phyloP scores from a whole-genome alignment of 441 rosid genomes.

The Arabidopsis hybrid region DNA sequence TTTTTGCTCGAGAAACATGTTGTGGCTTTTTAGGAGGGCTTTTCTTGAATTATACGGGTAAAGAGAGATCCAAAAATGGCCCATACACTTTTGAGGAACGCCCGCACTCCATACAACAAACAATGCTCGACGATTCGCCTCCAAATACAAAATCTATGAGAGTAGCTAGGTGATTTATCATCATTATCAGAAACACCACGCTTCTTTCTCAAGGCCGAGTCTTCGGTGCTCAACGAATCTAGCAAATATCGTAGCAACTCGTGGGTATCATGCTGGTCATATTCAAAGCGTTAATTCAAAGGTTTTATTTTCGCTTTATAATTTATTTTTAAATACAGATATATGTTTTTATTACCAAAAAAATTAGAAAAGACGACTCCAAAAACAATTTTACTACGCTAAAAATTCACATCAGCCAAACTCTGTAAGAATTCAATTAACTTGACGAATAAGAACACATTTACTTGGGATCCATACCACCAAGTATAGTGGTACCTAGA shows the following conservation, averaged over 20 bases:
- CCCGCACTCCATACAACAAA: slow-evolving; percentile 82
- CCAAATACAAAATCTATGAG: slow-evolving; percentile 82
- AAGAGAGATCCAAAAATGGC: slow-evolving; percentile 90
- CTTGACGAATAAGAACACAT: too few species aligned
- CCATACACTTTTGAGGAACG: slow-evolving; percentile 84
- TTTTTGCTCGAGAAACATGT: slow-evolving; percentile 64
- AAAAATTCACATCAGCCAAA: too few species aligned
- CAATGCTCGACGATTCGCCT: slow-evolving; percentile 87
- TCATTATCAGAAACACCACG: slow-evolving; percentile 48
- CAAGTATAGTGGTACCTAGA: too few species aligned
- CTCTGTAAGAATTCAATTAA: too few species aligned
- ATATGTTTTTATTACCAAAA: too few species aligned
- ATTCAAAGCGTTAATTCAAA: slow-evolving; percentile 48
- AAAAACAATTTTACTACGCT: too few species aligned
- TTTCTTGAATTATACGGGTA: slow-evolving; percentile 86
- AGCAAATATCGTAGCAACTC: slow-evolving; percentile 87
- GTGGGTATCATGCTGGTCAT: slow-evolving; percentile 95
- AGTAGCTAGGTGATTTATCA: slow-evolving; percentile 51
- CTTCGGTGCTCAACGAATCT: slow-evolving; percentile 84
- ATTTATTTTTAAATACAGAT: too few species aligned
- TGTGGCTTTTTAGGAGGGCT: slow-evolving; percentile 64
- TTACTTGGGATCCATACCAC: too few species aligned
- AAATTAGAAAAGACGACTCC: too few species aligned
- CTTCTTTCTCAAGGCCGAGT: slow-evolving; percentile 60
- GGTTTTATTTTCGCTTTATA: too few species aligned